Evolutionary conservation across 2,329 filamentous ascomycete genomes (phyloP), one percentile per base, ranked within the genome.

Genomic region (Microthyrium microscopicum): DNA sequence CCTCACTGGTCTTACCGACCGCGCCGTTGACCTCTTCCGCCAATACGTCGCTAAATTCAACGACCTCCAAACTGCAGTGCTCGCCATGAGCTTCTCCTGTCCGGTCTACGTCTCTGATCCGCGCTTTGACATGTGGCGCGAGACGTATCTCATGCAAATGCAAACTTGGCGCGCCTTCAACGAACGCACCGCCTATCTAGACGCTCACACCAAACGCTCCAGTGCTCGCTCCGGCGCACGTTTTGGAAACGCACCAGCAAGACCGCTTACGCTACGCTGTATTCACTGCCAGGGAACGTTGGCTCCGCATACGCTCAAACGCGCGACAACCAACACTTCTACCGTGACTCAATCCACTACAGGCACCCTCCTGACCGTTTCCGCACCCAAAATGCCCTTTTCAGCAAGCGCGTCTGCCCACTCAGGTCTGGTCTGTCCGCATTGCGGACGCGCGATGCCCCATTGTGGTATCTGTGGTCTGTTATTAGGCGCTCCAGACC

Each of bases 91-190:
- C 9, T 74, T 79, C 50, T 78, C 77, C 42, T 70, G 73, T 36
- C 81, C 81, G 0, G 66, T 73, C 6, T 87, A 82, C 52, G 73
- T 87, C 42, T 70, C 78, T 51, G 82, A 89, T 50, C 61, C 77
- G 27, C 74, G 82, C 41, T 82, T 76, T 55, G 63, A 66, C 7
- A 71, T 76, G 35, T 87, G 81, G 77, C 75, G 77, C 40, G 84
- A 87, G 50, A 69, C 75, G 36, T 72, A 74, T 31, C 73, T 81
- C 44, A 66, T 79, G 24, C 57, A 75, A 64, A 42, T 80, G 80
- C 64, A 77, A 67, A 52, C 69, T 65, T 75, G 70, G 69, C 66
- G 67, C 34, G 57, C 70, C 35, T 85, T 81, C 56, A 71, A 78
- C 40, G 68, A 80, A 42, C 72, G 80, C 29, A 77, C 78, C 35